Evolutionary conservation across 768 basidiomycete species (phyloP), one percentile per base, ranked within the genome.

Genomic region (Kwoniella botswanensis): DNA sequence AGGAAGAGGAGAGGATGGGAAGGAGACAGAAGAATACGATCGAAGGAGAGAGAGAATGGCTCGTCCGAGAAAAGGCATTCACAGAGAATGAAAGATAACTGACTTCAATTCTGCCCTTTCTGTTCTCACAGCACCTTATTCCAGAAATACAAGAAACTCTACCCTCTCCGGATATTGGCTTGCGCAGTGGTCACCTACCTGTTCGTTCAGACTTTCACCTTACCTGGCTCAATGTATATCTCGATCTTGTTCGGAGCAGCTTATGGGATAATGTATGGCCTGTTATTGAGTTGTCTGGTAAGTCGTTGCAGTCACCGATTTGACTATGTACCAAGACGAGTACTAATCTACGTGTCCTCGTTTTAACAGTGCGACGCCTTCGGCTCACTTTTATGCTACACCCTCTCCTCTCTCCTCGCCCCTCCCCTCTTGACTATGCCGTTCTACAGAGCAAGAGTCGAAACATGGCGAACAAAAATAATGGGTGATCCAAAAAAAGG

Each of bases 141-240:
- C 73, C 79, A 79, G 56, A 96, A 96, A 82, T 98, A 98, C 84
- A 88, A 93, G 59, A 89, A 91, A 69, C 91, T 93, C 72, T 93
- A 94, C 82, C 93, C 93, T 3, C 88, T 87, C 83, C 88, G 93
- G 59, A 92, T 95, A 71, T 85, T 97, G 60, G 82, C 94, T 42
- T 95, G 93, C 83, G 98, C 93, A 84, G 89, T 93, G 70, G 88
- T 88, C 61, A 92, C 93, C 1, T 98, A 96, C 83, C 88, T 98
- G 76, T 98, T 97, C 85, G 87, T 98, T 7, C 95, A 98, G 86
- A 93, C 94, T 0, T 98, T 98, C 85, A 95, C 94, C 7, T 87
- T 98, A 15, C 95, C 96, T 0, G 95, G 95, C 1, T 96, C 94
- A 54, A 96, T 98, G 94, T 98, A 98, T 81, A 88, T 98, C 59